phyloP scores from a whole-genome alignment of 148 eudicot species.

The Selenicereus undatus region DNA sequence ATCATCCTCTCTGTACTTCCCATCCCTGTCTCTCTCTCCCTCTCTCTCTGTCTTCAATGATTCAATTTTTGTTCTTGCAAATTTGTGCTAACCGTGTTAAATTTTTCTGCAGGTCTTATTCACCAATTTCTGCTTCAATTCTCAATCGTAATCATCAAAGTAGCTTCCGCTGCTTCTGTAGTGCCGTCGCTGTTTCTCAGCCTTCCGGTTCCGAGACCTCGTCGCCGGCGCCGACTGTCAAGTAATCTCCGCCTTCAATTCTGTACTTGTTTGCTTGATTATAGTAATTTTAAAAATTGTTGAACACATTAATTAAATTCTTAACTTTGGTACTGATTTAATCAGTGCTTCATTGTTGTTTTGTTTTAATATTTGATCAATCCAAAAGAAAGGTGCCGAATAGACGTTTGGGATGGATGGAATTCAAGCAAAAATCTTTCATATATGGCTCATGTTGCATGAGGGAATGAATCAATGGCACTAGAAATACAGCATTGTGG shows the following conservation, averaged over 20 bases:
- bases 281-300: neutral
- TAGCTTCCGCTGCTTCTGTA: constrained; percentile 48
- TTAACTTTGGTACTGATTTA: neutral
- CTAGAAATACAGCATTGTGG: neutral
- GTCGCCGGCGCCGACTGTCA: constrained; percentile 17
- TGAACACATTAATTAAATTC: neutral
- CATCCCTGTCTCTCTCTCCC: constrained; percentile 14
- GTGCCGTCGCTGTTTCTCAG: constrained; percentile 16
- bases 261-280: neutral
- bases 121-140: constrained; percentile 24
- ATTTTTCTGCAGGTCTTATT: constrained; percentile 31
- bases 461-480: neutral
- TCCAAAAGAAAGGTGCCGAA: neutral
- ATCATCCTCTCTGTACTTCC: constrained; percentile 30
- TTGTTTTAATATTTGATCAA: neutral
- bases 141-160: constrained; percentile 23
- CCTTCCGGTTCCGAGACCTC: constrained; percentile 30
- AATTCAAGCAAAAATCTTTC: too few relatives aligned
- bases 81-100: neutral
- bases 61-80: neutral
- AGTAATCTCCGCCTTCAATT: constrained; percentile 12
- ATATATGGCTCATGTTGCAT: neutral
- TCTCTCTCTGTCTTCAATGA: neutral
- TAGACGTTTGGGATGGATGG: neutral
- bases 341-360: neutral